Base-by-base conservation (phyloP, 2,329 filamentous ascomycete species). In the Alternaria arbusti region DNA sequence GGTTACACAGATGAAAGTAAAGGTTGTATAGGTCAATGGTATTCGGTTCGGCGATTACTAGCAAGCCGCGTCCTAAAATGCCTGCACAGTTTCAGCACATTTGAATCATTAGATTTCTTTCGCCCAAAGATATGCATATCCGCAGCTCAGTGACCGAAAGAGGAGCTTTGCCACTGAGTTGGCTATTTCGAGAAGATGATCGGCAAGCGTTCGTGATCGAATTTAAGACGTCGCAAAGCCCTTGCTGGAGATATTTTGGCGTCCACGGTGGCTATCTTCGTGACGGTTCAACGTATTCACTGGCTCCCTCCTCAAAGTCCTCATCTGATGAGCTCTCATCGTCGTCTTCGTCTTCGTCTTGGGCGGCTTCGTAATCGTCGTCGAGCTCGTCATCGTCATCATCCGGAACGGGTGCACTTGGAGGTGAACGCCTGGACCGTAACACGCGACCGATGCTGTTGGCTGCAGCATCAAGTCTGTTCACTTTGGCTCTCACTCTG, bases 401-500 rank as follows among this genome's bases (percentile, higher is more conserved):
- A 9, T 51, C 45, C 11, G 59, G n/a, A 6, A 51, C 26, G 17
- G 43, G 54, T 15, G n/a, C 23, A 47, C 25, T 26, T 20, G 40
- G 15, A 22, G 25, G 49, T 17, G 47, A 32, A 30, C 46, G 50
- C 26, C 54, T 32, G n/a, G 51, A 36, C 20, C 40, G 57, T 44
- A 45, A 59, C 68, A 66, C 57, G 72, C 66, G 69, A 10, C 68
- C 63, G 25, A 68, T 55, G 57, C 36, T 30, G 22, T 15, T 36
- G 40, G 77, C 73, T 44, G 74, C 72, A n/a, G 32, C 60, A 26
- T 66, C 64, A 1, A 67, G 30, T 54, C 65, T 74, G 70, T 76
- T 82, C 3, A 84, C 78, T 63, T 81, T 84, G 5, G 82, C 70
- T 47, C 75, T 74, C 15, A 80, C 78, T 20, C 81, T 71, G 0